Evolutionary conservation across 2,329 filamentous ascomycete species (phyloP), one percentile per base, ranked within the genome.

Genomic region (Juglanconis juglandina): DNA sequence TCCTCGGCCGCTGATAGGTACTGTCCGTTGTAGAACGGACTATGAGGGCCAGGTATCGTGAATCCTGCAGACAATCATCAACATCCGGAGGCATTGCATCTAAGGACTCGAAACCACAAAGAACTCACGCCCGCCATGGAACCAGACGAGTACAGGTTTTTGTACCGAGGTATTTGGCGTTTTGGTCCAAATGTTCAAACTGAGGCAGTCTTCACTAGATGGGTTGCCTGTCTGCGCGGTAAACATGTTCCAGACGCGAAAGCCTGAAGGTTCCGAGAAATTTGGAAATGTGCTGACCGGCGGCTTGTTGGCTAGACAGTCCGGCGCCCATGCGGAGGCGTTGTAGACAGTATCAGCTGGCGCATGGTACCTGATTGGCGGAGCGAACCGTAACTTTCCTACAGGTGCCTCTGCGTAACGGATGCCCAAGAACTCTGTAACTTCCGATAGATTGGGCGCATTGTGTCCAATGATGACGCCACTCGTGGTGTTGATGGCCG

Each of bases 161-260:
- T 71, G 71, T 17, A 62, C 56, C 4, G 68, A 68, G 4, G 67
- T 65, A 4, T 65, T 65, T 35, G 72, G 67, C 32, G 72, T 68
- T 52, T 71, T 72, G 41, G 72, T 71, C 75, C 74, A 77, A 7
- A 77, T 65, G 60, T 77, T 76, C 41, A 77, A 54, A 4, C 68
- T 71, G 9, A 77, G 62, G 56, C 73, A 77, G 56, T 77, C 75
- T 59, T 77, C 75, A 58, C 50, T 50, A 24, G 48, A 59, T 34
- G 50, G 57, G 41, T 53, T 53, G 44, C 50, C 42, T n/a, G 57
- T 54, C 41, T 53, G 57, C 46, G 54, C 24, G 24, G 24, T 24
- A 24, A 24, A 24, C 24, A 24, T 24, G 24, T 24, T 24, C 24
- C 24, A 24, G 24, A 24, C 24, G 24, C 24, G 24, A 24, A 24